phyloP scores from a whole-genome alignment of 441 rosid species.

The Theobroma grandiflorum region DNA sequence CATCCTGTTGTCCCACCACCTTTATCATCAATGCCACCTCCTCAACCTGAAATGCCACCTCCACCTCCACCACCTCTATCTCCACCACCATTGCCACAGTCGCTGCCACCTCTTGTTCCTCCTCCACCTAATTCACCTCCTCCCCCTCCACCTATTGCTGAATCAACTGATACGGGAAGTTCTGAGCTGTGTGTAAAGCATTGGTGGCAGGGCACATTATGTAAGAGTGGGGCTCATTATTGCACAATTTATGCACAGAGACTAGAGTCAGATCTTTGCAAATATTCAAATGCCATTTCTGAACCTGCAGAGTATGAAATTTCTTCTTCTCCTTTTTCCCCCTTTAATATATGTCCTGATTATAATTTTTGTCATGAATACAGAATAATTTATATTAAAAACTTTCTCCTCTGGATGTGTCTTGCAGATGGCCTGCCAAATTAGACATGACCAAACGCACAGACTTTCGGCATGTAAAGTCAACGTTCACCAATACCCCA shows the following conservation, averaged over 20 bases:
- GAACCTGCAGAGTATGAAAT: conserved; percentile 85
- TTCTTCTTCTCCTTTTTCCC: conserved; percentile 22
- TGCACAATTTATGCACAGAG: conserved; percentile 77
- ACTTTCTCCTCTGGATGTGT: conserved; percentile 30
- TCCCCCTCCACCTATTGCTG: conserved; percentile 61
- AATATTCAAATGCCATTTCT: conserved; percentile 67
- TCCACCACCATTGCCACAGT: conserved; percentile 74
- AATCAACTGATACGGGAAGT: conserved; percentile 50
- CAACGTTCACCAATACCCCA: conserved; percentile 78
- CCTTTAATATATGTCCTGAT: conserved; percentile 17
- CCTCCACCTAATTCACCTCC: conserved; percentile 92
- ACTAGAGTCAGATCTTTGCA: conserved; percentile 79
- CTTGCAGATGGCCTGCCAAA: conserved; percentile 91
- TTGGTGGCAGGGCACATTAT: conserved; percentile 84
- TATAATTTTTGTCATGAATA: conserved; percentile 11
- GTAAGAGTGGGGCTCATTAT: conserved; percentile 94
- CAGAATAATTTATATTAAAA: not conserved
- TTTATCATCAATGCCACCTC: conserved; percentile 56
- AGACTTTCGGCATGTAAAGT: conserved; percentile 80
- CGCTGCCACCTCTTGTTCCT: conserved; percentile 75
- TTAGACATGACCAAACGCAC: conserved; percentile 95
- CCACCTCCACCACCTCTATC: conserved; percentile 59
- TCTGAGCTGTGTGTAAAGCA: conserved; percentile 51
- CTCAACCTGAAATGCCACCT: conserved; percentile 57
- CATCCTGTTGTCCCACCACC: conserved; percentile 61